A percentile compares a stretch with the other conserved stretches of the same genome.
phyloP scores from a whole-genome alignment of 2,329 filamentous ascomycete genomes.

The Cytospora chrysosperma region DNA sequence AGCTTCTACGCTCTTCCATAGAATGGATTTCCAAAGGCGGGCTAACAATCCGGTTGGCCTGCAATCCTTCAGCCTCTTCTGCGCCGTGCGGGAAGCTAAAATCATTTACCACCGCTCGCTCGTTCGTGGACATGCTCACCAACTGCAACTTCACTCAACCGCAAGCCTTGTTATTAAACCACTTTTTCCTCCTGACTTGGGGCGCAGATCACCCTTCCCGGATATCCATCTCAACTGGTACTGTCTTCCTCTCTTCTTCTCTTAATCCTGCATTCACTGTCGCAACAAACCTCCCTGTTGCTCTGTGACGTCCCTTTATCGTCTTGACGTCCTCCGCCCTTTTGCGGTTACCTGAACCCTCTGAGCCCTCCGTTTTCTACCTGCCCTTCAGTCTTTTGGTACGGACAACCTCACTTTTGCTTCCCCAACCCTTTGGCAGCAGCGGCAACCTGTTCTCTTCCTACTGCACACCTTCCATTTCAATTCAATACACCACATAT shows the following conservation, averaged over 20 bases:
- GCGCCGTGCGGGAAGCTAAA: slow-evolving; percentile 11
- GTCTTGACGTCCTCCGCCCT: neutral
- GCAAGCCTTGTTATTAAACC: neutral
- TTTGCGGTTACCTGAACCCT: slow-evolving; percentile 13
- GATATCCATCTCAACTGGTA: neutral
- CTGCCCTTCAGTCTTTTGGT: slow-evolving; percentile 14
- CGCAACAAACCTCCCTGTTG: neutral
- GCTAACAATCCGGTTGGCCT: slow-evolving; percentile 16
- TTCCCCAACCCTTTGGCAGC: neutral
- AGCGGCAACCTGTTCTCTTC: neutral
- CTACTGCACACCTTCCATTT: neutral
- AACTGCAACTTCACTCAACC: neutral
- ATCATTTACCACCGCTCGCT: slow-evolving; percentile 7
- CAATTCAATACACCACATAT: too few species aligned
- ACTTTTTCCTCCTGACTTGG: neutral
- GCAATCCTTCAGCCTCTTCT: slow-evolving; percentile 22
- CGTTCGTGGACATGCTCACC: neutral
- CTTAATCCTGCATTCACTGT: neutral
- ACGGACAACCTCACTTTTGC: neutral
- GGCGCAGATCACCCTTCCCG: neutral
- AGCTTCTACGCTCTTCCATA: slow-evolving; percentile 23
- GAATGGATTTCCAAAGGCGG: slow-evolving; percentile 16
- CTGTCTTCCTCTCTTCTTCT: too few species aligned
- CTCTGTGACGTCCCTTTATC: neutral
- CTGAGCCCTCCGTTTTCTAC: too few species aligned